Evolutionary conservation across 345 rosid genomes (phyloP).

Genomic region (Theobroma cacao): DNA sequence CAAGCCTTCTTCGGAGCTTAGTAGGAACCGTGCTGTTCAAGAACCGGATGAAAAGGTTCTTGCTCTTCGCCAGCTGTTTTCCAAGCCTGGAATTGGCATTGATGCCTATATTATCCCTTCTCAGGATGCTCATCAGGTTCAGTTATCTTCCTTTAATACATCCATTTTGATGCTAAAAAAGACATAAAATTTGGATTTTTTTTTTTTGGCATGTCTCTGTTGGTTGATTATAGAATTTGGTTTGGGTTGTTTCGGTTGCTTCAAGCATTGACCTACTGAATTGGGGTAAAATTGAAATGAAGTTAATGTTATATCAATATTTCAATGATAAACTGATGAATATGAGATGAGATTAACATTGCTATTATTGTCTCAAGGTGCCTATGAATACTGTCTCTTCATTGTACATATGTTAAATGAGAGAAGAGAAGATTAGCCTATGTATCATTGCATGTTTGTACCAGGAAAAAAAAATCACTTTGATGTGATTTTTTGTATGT

Average conservation of each 20-base stretch:
- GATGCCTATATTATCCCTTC: slow-evolving; percentile 97
- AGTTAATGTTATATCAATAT: neutral
- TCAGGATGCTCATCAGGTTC: slow-evolving; percentile 96
- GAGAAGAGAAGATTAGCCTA: too few relatives aligned
- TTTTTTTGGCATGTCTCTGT: too few relatives aligned
- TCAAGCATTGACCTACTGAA: too few relatives aligned
- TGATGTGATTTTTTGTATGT: neutral
- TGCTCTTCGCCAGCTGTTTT: slow-evolving; percentile 60
- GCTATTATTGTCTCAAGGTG: neutral
- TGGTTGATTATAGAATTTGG: neutral
- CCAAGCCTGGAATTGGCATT: slow-evolving; percentile 68
- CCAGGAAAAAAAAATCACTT: neutral
- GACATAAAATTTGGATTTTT: neutral
- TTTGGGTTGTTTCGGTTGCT: neutral
- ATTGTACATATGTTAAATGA: neutral
- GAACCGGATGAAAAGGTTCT: slow-evolving; percentile 69
- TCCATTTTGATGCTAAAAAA: neutral
- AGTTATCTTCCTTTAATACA: neutral
- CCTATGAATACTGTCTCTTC: neutral
- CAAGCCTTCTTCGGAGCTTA: slow-evolving; percentile 72
- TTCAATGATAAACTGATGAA: neutral
- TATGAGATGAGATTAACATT: neutral
- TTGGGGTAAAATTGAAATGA: neutral
- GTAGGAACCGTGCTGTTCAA: slow-evolving; percentile 24
- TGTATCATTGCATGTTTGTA: neutral